Evolutionary conservation across 2,329 filamentous ascomycete species (phyloP).

Genomic region (Nemania abortiva): DNA sequence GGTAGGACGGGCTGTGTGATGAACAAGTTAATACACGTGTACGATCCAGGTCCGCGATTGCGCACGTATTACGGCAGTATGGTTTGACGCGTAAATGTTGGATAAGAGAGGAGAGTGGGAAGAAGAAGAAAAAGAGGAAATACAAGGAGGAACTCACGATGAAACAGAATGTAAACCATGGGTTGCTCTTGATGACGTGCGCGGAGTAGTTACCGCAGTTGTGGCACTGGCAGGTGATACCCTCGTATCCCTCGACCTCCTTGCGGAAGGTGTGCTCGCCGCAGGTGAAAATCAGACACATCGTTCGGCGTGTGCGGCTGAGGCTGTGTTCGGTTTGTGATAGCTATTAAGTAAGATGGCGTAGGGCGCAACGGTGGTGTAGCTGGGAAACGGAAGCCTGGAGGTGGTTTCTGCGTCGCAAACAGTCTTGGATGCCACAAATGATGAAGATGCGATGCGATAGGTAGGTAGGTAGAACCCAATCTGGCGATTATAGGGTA

Average conservation of each 20-base stretch:
- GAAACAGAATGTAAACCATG: conserved; percentile 86
- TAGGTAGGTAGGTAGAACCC: not conserved
- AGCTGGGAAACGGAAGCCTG: not conserved
- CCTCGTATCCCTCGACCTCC: conserved; percentile 71
- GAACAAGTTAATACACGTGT: conserved; percentile 25
- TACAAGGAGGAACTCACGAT: conserved; percentile 61
- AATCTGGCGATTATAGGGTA: not conserved
- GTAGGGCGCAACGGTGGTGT: not conserved
- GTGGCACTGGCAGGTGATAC: conserved; percentile 71
- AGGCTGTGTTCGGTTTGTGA: conserved; percentile 9
- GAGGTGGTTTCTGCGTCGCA: conserved; percentile 1
- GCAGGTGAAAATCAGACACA: conserved; percentile 73
- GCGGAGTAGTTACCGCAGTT: conserved; percentile 75
- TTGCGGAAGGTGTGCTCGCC: conserved; percentile 72
- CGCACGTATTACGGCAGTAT: not conserved
- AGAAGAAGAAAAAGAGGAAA: not conserved
- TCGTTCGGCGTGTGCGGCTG: conserved; percentile 47
- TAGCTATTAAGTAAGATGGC: not conserved
- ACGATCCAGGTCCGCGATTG: not conserved
- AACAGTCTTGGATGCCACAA: not conserved
- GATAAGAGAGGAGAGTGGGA: not conserved
- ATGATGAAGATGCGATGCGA: conserved; percentile 1
- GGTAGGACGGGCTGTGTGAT: conserved; percentile 73
- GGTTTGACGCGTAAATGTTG: not conserved
- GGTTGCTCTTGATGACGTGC: conserved; percentile 71